phyloP scores from a whole-genome alignment of 2,329 filamentous ascomycete genomes.

The Teratosphaeria zuluensis region DNA sequence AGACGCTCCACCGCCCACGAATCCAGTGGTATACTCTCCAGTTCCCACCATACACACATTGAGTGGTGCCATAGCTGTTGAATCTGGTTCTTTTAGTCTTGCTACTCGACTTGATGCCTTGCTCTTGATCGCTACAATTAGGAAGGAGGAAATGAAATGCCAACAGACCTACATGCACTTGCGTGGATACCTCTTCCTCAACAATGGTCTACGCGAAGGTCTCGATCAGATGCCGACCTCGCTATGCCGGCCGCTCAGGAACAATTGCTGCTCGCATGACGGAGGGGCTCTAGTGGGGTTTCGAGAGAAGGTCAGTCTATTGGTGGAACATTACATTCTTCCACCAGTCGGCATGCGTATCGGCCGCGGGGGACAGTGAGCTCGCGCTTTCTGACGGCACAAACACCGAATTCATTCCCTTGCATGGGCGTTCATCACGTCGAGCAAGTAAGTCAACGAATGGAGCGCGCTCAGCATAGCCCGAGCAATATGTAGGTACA shows the following conservation, averaged over 20 bases:
- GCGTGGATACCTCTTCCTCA: not conserved
- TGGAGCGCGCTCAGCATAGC: not conserved
- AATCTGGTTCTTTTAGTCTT: not conserved
- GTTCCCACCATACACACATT: constrained; percentile 60
- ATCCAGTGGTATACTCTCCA: constrained; percentile 94
- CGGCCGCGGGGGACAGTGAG: not conserved
- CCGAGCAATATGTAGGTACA: not conserved
- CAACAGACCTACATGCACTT: not conserved
- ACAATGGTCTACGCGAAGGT: not conserved
- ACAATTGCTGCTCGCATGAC: not conserved
- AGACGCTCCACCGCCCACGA: constrained; percentile 73
- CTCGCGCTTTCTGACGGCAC: not conserved
- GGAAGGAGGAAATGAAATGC: not conserved
- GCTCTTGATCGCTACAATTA: not conserved
- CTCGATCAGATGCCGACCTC: not conserved
- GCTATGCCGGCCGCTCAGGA: not conserved
- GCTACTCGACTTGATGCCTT: not conserved
- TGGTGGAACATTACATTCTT: constrained; percentile 8
- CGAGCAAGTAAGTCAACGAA: not conserved
- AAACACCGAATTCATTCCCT: not conserved
- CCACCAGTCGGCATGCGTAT: constrained; percentile 4
- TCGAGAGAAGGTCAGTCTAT: not conserved
- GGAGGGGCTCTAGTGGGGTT: not conserved
- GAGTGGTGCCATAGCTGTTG: constrained; percentile 36
- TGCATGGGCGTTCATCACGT: not conserved